A percentile compares a stretch with the other conserved stretches of the same genome.
These are phyloP conservation scores for Peronospora belbahrii DNA, from an alignment of 352 stramenopile species.

Conservation along the genomic window DNA sequence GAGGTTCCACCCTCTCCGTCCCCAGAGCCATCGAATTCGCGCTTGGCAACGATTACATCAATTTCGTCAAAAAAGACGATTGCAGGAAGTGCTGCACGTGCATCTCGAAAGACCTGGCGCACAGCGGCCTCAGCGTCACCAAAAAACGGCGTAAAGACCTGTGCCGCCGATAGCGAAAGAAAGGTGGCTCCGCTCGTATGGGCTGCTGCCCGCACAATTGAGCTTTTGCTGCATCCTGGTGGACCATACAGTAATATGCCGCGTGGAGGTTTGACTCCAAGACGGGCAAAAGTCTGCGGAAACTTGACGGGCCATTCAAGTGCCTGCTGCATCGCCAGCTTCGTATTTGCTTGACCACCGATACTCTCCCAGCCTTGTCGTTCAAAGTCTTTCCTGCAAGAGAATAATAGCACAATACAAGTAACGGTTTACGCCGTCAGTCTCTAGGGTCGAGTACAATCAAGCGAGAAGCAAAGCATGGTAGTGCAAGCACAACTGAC, in stretches of 20 bases:
- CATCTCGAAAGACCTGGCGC: constrained; percentile 70
- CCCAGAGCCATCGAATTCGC: constrained; percentile 45
- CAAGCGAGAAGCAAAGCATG: background rate
- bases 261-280: constrained; percentile 65
- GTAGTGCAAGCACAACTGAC: constrained; percentile 19
- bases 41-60: constrained; percentile 81
- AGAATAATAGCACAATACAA: constrained; percentile 1
- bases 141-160: constrained; percentile 87
- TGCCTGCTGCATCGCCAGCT: constrained; percentile 70
- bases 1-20: constrained; percentile 37
- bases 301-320: constrained; percentile 86
- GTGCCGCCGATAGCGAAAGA: constrained; percentile 75
- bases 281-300: constrained; percentile 54
- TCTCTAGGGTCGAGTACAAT: background rate
- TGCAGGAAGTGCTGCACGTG: constrained; percentile 65
- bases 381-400: constrained; percentile 46
- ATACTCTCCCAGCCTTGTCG: constrained; percentile 66
- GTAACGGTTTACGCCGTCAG: constrained; percentile 2
- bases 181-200: constrained; percentile 75
- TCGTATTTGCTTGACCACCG: constrained; percentile 60
- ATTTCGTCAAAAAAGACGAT: constrained; percentile 92
- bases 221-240: constrained; percentile 88
- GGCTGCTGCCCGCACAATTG: constrained; percentile 78
- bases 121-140: constrained; percentile 83
- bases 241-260: constrained; percentile 87